Base-by-base conservation (phyloP, 2,329 filamentous ascomycete genomes). In the Apiospora malaysiana region DNA sequence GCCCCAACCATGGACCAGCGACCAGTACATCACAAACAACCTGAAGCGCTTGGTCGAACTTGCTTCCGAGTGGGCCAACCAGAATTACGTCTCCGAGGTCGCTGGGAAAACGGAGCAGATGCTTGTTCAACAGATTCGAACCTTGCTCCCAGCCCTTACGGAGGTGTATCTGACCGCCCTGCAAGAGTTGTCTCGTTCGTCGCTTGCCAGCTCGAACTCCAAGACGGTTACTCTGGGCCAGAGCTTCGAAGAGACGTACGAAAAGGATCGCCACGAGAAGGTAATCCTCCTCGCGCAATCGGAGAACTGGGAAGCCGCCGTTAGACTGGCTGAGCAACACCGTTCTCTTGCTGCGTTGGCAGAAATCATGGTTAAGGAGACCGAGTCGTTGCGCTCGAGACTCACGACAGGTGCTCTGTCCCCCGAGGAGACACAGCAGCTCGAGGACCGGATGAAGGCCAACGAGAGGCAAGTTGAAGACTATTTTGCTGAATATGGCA, bases 1-100 rank as follows among this genome's bases (percentile, higher is more conserved):
- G 10, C 89, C 92, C 0, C 91, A 93, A 72, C 93, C 95, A 63
- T 99, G 96, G 96, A 98, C 95, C 0, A 94, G 93, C 21, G 90
- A 88, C 74, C 81, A 83, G 59, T 89, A 86, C 73, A 84, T 91
- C 70, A 87, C 89, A 68, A 90, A 90, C 78, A 91, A 91, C 72
- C 77, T 86, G 16, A 88, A 89, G 77, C 88, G 89, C 23, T 84
- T 91, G 21, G 83, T 89, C 32, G 87, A 91, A 73, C 84, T 92
- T 23, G 85, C 85, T 49, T 83, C 86, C 37, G 84, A 86, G 71
- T 90, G 87, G 88, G 82, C 88, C 4, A 83, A 85, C 66, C 82
- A 86, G 68, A 82, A 86, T 73, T 83, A 83, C 32, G 75, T 79
- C 0, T 73, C 76, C 45, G 71, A 76, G 14, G 73, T 75, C 21